phyloP scores from a whole-genome alignment of 1,284 basidiomycete genomes.

The Nidula niveotomentosa region DNA sequence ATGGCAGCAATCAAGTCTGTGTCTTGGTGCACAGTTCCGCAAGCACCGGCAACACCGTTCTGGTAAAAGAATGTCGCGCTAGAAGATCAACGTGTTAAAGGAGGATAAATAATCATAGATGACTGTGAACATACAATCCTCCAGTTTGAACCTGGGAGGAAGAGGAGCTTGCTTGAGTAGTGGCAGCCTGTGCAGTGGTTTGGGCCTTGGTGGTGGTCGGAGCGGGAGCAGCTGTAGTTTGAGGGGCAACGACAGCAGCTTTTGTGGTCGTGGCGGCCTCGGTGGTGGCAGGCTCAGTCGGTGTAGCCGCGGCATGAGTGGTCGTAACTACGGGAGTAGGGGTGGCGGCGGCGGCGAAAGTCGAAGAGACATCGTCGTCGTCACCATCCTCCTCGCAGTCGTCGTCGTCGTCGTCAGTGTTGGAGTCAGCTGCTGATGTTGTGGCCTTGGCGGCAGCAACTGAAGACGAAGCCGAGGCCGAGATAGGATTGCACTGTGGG shows the following conservation, averaged over 20 bases:
- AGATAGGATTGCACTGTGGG: constrained; percentile 47
- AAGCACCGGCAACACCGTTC: constrained; percentile 69
- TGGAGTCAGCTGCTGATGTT: constrained; percentile 10
- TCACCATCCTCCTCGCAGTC: constrained; percentile 26
- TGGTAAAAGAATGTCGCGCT: constrained; percentile 78
- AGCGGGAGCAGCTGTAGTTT: background rate
- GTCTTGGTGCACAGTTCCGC: constrained; percentile 70
- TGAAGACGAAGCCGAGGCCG: constrained; percentile 15
- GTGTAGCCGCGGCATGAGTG: constrained; percentile 5
- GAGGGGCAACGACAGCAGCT: background rate
- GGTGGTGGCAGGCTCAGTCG: constrained; percentile 13
- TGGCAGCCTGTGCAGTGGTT: constrained; percentile 12
- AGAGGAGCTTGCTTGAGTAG: background rate
- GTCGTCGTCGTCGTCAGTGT: constrained; percentile 14
- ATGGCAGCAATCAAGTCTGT: constrained; percentile 70
- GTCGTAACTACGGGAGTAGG: constrained; percentile 5
- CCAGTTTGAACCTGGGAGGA: constrained; percentile 20
- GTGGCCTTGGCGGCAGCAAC: constrained; percentile 17
- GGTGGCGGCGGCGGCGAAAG: constrained; percentile 6
- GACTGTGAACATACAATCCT: constrained; percentile 46
- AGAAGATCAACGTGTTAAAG: background rate
- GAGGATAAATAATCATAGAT: background rate
- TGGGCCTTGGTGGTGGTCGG: constrained; percentile 9
- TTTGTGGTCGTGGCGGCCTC: constrained; percentile 4
- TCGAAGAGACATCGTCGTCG: constrained; percentile 1